phyloP scores from a whole-genome alignment of 2,329 filamentous ascomycete species.

The Bisporella sp. region DNA sequence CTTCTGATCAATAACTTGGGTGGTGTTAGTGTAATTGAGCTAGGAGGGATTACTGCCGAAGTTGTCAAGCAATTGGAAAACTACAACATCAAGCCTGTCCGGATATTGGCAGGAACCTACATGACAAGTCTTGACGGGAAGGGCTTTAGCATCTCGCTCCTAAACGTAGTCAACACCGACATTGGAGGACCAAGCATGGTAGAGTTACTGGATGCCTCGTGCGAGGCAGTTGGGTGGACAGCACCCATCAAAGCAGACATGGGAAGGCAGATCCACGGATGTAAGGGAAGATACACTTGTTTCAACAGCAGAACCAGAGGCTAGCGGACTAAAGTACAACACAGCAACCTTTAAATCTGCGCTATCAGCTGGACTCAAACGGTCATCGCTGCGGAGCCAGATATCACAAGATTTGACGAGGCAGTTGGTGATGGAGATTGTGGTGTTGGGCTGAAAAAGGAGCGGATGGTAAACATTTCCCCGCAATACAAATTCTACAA shows the following conservation, averaged over 20 bases:
- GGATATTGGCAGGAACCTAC: conserved; percentile 59
- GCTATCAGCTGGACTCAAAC: conserved; percentile 47
- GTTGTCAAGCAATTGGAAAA: conserved; percentile 53
- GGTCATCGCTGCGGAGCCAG: conserved; percentile 57
- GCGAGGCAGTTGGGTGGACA: conserved; percentile 61
- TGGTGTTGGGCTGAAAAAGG: conserved; percentile 61
- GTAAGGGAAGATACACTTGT: conserved; percentile 17
- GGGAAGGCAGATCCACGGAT: conserved; percentile 40
- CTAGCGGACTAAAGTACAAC: conserved; percentile 25
- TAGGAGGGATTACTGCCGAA: conserved; percentile 62
- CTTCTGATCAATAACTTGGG: conserved; percentile 65
- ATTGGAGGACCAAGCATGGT: conserved; percentile 43
- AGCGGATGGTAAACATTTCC: conserved; percentile 41
- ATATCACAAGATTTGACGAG: conserved; percentile 62
- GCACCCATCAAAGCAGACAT: conserved; percentile 54
- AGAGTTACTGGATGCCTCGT: conserved; percentile 59
- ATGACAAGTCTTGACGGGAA: conserved; percentile 67
- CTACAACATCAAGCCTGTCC: conserved; percentile 53
- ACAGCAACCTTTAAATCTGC: conserved; percentile 39
- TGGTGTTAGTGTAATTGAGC: conserved; percentile 58
- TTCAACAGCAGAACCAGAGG: conserved; percentile 26
- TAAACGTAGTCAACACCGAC: conserved; percentile 52
- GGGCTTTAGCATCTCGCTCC: conserved; percentile 62
- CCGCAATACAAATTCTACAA: neutral
- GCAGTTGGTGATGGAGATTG: conserved; percentile 69